Percentiles rank a stretch among this genome's conserved stretches.
Evolutionary conservation across 352 stramenopile genomes (phyloP).

Genomic region (Phytophthora rubi): DNA sequence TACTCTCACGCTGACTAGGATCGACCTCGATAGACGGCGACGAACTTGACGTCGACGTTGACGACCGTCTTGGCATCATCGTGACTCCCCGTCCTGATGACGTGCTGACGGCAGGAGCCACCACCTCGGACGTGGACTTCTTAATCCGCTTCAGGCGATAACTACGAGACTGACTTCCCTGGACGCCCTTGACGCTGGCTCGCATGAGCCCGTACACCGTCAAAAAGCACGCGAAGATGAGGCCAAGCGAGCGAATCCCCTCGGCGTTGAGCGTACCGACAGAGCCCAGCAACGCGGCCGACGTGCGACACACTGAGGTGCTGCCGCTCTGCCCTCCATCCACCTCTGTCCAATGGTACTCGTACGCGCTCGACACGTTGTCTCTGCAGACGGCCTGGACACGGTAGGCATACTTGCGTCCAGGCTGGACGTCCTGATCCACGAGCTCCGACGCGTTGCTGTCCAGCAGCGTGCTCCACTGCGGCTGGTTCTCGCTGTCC

Average conservation of each 20-base stretch:
- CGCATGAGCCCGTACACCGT: slow-evolving; percentile 64
- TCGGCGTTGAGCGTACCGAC: slow-evolving; percentile 39
- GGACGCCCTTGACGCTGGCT: slow-evolving; percentile 54
- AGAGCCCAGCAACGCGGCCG: slow-evolving; percentile 24
- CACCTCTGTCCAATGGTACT: slow-evolving; percentile 44
- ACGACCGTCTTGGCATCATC: slow-evolving; percentile 35
- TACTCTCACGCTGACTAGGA: slow-evolving; percentile 30
- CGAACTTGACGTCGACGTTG: slow-evolving; percentile 42
- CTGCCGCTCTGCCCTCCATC: slow-evolving; percentile 8
- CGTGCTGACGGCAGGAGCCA: background rate
- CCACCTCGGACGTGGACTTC: slow-evolving; percentile 45
- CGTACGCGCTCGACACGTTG: slow-evolving; percentile 53
- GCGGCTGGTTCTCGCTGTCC: slow-evolving; percentile 29
- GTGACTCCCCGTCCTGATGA: slow-evolving; percentile 18
- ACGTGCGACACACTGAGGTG: slow-evolving; percentile 14
- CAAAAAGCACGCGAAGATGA: slow-evolving; percentile 64
- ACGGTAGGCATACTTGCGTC: slow-evolving; percentile 55
- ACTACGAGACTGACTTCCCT: slow-evolving; percentile 55
- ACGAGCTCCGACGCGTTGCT: slow-evolving; percentile 42
- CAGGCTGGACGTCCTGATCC: slow-evolving; percentile 35
- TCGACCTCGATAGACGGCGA: slow-evolving; percentile 37
- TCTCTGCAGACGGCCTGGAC: slow-evolving; percentile 42
- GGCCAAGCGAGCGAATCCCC: slow-evolving; percentile 46
- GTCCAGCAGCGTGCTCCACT: slow-evolving; percentile 53
- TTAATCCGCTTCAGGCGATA: slow-evolving; percentile 59